Conservation (phyloP, 352 stramenopile genomes). For the Thraustotheca clavata region DNA sequence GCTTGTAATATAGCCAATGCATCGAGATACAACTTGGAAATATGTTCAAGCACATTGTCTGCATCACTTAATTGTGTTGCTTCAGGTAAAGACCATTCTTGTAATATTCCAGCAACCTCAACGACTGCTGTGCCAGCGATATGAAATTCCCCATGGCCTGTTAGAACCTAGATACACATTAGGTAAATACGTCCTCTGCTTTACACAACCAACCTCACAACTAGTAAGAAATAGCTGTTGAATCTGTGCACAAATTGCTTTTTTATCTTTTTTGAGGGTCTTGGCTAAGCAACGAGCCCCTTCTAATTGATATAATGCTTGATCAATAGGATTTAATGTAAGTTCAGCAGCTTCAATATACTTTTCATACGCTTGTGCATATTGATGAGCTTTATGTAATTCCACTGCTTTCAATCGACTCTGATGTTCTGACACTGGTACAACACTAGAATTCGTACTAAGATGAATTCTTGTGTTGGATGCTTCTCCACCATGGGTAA, state of each 20-base stretch:
- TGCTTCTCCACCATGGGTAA: background rate
- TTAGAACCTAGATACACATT: background rate
- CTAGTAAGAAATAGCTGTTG: background rate
- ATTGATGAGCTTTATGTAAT: background rate
- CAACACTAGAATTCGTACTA: background rate
- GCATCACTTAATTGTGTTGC: no score
- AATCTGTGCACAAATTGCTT: background rate
- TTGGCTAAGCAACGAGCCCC: constrained; percentile 5
- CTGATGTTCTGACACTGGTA: background rate
- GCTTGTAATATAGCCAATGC: background rate
- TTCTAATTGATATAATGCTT: background rate
- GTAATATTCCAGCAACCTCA: background rate
- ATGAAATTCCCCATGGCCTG: background rate
- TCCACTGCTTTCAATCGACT: background rate
- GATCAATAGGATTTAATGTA: background rate
- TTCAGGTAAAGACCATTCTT: background rate
- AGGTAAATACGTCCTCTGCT: no score
- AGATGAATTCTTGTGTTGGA: background rate
- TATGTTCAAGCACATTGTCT: constrained; percentile 1
- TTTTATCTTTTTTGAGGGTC: background rate
- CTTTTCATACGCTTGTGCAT: background rate
- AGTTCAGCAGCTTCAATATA: constrained; percentile 4
- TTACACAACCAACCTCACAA: background rate
- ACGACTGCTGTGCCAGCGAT: background rate
- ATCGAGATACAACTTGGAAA: background rate